These are phyloP conservation scores for Neurospora sp. DNA, from an alignment of 495 filamentous ascomycete genomes.

Conservation along the genomic window DNA sequence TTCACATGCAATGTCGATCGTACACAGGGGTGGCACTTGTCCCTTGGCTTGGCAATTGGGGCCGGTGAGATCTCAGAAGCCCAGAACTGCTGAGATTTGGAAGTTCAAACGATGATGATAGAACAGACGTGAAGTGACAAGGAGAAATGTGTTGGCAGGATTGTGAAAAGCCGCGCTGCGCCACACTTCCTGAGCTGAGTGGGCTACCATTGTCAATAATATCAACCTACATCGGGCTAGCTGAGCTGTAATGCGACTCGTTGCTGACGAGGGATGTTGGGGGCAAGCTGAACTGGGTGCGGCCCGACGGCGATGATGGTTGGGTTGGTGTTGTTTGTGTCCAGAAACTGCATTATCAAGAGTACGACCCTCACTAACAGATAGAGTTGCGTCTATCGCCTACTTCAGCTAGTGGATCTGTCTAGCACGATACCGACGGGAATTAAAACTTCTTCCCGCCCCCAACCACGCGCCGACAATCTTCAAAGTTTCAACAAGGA, in stretches of 20 bases:
- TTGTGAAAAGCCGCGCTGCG: not conserved
- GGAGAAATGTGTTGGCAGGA: not conserved
- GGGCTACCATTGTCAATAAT: not conserved
- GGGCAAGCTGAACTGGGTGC: not conserved
- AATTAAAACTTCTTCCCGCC: not conserved
- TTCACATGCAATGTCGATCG: not conserved
- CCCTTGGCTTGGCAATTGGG: not conserved
- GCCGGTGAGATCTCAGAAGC: not conserved
- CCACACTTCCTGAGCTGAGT: not conserved
- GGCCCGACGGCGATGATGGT: not conserved
- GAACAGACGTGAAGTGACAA: too few species aligned
- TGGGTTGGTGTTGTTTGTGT: not conserved
- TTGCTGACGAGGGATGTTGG: not conserved
- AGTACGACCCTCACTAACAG: not conserved
- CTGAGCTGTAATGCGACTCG: not conserved
- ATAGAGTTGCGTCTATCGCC: rapidly evolving
- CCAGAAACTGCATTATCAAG: not conserved
- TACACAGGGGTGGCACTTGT: not conserved
- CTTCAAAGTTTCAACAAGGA: not conserved
- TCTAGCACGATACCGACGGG: not conserved
- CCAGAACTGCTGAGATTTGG: not conserved
- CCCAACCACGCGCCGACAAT: not conserved
- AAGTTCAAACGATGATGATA: not conserved
- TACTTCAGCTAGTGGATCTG: not conserved
- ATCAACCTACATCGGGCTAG: not conserved